These are phyloP conservation scores for Mikania micrantha DNA, from an alignment of 129 eudicot genomes.

Conservation along the genomic window DNA sequence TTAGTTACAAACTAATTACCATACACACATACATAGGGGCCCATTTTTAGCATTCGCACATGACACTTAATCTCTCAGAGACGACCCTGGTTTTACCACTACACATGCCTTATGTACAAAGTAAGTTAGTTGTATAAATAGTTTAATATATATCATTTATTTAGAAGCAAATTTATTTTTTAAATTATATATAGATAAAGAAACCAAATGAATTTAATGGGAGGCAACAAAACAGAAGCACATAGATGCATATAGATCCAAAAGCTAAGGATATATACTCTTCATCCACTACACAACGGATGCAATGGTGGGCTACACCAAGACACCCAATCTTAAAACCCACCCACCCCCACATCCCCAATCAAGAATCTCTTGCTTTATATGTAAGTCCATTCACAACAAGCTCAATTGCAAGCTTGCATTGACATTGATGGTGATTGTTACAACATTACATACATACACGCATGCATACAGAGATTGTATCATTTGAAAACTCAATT, in stretches of 20 bases:
- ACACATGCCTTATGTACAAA: no score
- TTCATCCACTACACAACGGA: slow-evolving; percentile 11
- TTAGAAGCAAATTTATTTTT: no score
- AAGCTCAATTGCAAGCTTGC: slow-evolving; percentile 31
- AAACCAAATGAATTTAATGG: slow-evolving; percentile 12
- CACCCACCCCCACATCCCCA: slow-evolving; percentile 2
- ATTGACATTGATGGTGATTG: slow-evolving; percentile 25
- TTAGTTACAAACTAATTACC: no score
- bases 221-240: background rate
- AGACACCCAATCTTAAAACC: slow-evolving; percentile 9
- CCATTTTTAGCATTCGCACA: no score
- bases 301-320: slow-evolving; percentile 25
- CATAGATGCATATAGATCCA: slow-evolving; percentile 21
- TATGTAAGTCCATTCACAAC: slow-evolving; percentile 21
- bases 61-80: no score
- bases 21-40: no score
- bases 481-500: no score
- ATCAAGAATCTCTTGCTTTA: slow-evolving; percentile 28
- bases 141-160: no score
- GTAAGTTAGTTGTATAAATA: no score
- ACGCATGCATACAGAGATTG: no score
- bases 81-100: no score
- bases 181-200: background rate
- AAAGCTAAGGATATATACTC: slow-evolving; percentile 26
- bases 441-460: slow-evolving; percentile 11